These are phyloP conservation scores for Cordyceps militaris DNA, from an alignment of 2,329 filamentous ascomycete species.

Conservation along the genomic window DNA sequence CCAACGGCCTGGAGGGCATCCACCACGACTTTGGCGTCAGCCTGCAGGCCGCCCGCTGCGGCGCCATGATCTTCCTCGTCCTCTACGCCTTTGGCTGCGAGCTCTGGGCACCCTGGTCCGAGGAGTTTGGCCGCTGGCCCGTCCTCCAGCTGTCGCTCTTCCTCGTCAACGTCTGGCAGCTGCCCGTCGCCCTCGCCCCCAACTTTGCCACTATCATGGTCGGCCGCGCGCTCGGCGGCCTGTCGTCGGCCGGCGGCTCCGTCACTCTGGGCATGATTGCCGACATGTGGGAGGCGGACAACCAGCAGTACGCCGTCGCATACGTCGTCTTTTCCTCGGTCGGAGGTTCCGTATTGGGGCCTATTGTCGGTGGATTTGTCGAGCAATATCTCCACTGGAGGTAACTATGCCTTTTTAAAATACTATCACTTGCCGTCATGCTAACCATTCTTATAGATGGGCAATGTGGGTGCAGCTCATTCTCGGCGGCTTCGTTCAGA, in stretches of 20 bases:
- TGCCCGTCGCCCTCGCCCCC: conserved; percentile 64
- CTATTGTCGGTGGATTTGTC: conserved; percentile 71
- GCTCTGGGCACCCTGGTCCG: conserved; percentile 81
- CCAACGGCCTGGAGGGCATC: conserved; percentile 60
- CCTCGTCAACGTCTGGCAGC: conserved; percentile 70
- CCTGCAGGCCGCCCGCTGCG: conserved; percentile 60
- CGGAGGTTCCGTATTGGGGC: conserved; percentile 67
- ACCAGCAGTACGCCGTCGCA: conserved; percentile 68
- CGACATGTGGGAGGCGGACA: conserved; percentile 64
- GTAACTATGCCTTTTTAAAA: conserved; percentile 27
- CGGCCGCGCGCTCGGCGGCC: conserved; percentile 61
- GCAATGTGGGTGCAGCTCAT: conserved; percentile 82
- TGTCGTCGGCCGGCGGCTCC: conserved; percentile 65
- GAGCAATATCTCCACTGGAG: conserved; percentile 61
- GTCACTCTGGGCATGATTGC: conserved; percentile 71
- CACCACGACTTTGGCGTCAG: conserved; percentile 61
- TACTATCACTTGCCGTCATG: conserved; percentile 4
- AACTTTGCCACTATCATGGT: conserved; percentile 67
- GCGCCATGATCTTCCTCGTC: conserved; percentile 72
- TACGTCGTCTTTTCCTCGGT: conserved; percentile 76
- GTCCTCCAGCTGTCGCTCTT: conserved; percentile 67
- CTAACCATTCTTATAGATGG: conserved; percentile 32
- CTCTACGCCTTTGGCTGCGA: conserved; percentile 81
- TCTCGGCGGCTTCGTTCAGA: conserved; percentile 62
- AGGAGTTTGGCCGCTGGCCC: conserved; percentile 72